Conservation (phyloP, 2,329 filamentous ascomycete genomes). For the Ophiostoma fasciatum region DNA sequence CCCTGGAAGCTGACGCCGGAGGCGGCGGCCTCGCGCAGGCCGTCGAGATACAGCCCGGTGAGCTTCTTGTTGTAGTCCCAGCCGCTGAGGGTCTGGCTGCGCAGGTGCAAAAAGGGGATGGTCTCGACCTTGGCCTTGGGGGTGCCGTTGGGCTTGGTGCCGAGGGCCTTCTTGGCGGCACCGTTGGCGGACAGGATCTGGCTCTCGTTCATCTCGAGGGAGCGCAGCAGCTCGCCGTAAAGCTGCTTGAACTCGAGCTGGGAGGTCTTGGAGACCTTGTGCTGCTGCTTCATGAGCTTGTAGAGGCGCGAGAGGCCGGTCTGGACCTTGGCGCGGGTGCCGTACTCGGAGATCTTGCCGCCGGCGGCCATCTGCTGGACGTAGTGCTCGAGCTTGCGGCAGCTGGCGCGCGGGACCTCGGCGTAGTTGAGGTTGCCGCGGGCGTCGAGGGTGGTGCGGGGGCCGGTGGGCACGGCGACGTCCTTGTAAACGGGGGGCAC, state of each 20-base stretch:
- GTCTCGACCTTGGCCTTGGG: slow-evolving; percentile 90
- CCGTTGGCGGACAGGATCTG: slow-evolving; percentile 66
- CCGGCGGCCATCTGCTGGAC: slow-evolving; percentile 97
- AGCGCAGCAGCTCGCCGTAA: slow-evolving; percentile 87
- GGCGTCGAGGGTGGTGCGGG: slow-evolving; percentile 80
- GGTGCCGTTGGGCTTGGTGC: slow-evolving; percentile 34
- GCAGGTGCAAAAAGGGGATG: slow-evolving; percentile 92
- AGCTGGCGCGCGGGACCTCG: slow-evolving; percentile 73
- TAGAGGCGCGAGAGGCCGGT: slow-evolving; percentile 90
- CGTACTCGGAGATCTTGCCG: slow-evolving; percentile 96
- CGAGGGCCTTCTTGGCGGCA: slow-evolving; percentile 30
- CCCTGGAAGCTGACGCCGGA: slow-evolving; percentile 81
- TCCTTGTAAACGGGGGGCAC: slow-evolving; percentile 89
- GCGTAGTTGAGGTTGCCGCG: slow-evolving; percentile 87
- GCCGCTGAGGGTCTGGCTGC: slow-evolving; percentile 82
- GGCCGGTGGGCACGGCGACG: slow-evolving; percentile 80
- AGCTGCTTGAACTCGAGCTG: slow-evolving; percentile 93
- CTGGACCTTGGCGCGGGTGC: slow-evolving; percentile 95
- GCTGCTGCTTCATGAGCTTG: slow-evolving; percentile 96
- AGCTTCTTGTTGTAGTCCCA: slow-evolving; percentile 99
- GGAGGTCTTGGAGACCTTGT: slow-evolving; percentile 91
- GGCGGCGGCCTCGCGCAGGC: slow-evolving; percentile 75
- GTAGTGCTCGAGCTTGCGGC: slow-evolving; percentile 95
- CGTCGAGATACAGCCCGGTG: slow-evolving; percentile 82
- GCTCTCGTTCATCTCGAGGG: slow-evolving; percentile 92